Evolutionary conservation across 2,329 filamentous ascomycete genomes (phyloP).

Genomic region (Exutisphaerella laricina): DNA sequence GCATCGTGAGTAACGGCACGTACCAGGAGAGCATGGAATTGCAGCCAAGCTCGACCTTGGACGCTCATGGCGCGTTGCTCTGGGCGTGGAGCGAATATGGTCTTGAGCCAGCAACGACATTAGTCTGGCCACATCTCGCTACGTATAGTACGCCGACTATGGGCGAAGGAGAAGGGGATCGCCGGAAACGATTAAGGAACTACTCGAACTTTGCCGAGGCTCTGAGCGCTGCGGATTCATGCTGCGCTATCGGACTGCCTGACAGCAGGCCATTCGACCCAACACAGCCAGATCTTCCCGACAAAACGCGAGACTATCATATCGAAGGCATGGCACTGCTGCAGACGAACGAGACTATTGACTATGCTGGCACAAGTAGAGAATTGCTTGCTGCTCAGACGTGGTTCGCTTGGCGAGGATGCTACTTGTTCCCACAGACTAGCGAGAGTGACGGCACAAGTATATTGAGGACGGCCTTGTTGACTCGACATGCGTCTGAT

Average conservation of each 20-base stretch:
- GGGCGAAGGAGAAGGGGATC: not conserved
- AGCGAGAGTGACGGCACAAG: not conserved
- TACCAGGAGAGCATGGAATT: slow-evolving; percentile 74
- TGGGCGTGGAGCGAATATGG: slow-evolving; percentile 65
- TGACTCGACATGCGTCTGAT: too few species aligned
- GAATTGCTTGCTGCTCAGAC: slow-evolving; percentile 29
- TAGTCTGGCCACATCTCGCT: slow-evolving; percentile 36
- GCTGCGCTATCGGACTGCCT: slow-evolving; percentile 47
- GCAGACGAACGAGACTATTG: slow-evolving; percentile 44
- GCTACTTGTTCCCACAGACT: too few species aligned
- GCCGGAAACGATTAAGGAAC: slow-evolving; percentile 38
- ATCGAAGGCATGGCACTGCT: slow-evolving; percentile 50
- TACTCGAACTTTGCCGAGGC: slow-evolving; percentile 53
- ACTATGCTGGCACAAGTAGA: slow-evolving; percentile 41
- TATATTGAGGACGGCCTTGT: not conserved
- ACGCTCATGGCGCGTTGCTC: slow-evolving; percentile 58
- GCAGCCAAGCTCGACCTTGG: slow-evolving; percentile 44
- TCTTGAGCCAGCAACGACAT: slow-evolving; percentile 34
- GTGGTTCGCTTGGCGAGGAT: slow-evolving; percentile 22
- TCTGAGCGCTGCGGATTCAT: slow-evolving; percentile 63
- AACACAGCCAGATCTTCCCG: slow-evolving; percentile 53
- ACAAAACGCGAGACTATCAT: slow-evolving; percentile 51
- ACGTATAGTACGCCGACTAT: not conserved
- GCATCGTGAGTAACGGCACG: slow-evolving; percentile 75
- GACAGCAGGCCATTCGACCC: slow-evolving; percentile 49